These are phyloP conservation scores for Sporothrix humicola DNA, from an alignment of 2,329 filamentous ascomycete species.

Conservation along the genomic window DNA sequence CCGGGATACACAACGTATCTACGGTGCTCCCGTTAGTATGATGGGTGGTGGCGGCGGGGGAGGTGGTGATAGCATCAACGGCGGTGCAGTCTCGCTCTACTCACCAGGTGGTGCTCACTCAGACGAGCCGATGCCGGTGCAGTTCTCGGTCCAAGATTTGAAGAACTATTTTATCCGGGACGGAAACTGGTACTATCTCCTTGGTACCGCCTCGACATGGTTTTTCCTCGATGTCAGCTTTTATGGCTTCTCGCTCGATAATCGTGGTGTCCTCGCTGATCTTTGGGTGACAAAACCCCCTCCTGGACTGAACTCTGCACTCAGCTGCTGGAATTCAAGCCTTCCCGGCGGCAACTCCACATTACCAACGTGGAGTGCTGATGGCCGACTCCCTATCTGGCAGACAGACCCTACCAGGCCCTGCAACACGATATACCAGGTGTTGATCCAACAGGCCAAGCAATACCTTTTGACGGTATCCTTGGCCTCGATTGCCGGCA, in stretches of 20 bases:
- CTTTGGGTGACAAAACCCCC: constrained; percentile 50
- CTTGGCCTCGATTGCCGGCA: constrained; percentile 57
- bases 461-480: constrained; percentile 60
- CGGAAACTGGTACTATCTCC: constrained; percentile 53
- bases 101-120: constrained; percentile 41
- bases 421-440: constrained; percentile 59
- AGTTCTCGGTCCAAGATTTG: constrained; percentile 57
- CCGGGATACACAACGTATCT: constrained; percentile 64
- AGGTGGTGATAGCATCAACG: constrained; percentile 16
- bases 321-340: constrained; percentile 57
- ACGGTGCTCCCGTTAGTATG: constrained; percentile 49
- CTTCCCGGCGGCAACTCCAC: constrained; percentile 52
- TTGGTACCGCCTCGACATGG: constrained; percentile 57
- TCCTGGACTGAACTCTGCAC: constrained; percentile 46
- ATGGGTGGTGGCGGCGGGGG: constrained; percentile 38
- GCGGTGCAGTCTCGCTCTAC: constrained; percentile 43
- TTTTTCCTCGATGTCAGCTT: constrained; percentile 63
- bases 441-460: constrained; percentile 58
- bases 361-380: constrained; percentile 50
- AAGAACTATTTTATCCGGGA: constrained; percentile 57
- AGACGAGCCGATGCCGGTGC: constrained; percentile 50
- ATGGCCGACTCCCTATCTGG: constrained; percentile 53
- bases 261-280: constrained; percentile 50
- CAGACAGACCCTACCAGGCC: constrained; percentile 56
- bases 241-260: constrained; percentile 60